Base-by-base conservation (phyloP, 352 stramenopile species). In the Phytopythium oedochilum region DNA sequence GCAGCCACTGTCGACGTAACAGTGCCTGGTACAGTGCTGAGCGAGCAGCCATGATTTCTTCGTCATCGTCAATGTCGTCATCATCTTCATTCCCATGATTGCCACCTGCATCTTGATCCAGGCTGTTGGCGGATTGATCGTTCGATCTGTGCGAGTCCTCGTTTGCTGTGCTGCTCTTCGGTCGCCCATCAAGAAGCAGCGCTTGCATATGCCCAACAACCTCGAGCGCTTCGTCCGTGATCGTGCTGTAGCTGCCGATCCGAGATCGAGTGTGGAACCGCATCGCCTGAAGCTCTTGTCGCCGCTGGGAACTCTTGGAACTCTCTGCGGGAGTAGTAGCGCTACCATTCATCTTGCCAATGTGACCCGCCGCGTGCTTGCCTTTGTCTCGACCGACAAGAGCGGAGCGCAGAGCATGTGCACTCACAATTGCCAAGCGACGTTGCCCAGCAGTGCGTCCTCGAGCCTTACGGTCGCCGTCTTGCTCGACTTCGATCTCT, bases 231-330 rank as follows among this genome's bases (percentile, higher is more conserved):
- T 92, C 82, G 20, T 79, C 63, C 10, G 57, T 68, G 45, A 92
- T 92, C 15, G 73, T 76, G 45, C 82, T 88, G 63, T 92, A 92
- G 68, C 71, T 87, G 12, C 75, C 80, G 45, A 89, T 83, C 7
- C 80, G 77, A 1, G 79, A 81, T n/a, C 71, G 77, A 43, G 71
- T 78, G 50, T 92, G 82, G 46, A 92, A 82, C 15, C 82, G 78
- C 15, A 91, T 40, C 14, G 49, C 36, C 22, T 32, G 15, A 10
- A 55, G 49, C 22, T 34, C 49, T n/a, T 34, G 15, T 17, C 35
- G 32, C 5, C 31, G 31, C 47, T 31, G 31, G 17, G 31, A 1
- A 3, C 5, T 32, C 34, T 67, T 61, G 18, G 53, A 46, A 32
- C 83, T 31, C 12, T 64, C 59, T 26, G 66, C 51, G 0, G 34